Conservation (phyloP, 768 basidiomycete genomes). For the Myochromella boudieri region DNA sequence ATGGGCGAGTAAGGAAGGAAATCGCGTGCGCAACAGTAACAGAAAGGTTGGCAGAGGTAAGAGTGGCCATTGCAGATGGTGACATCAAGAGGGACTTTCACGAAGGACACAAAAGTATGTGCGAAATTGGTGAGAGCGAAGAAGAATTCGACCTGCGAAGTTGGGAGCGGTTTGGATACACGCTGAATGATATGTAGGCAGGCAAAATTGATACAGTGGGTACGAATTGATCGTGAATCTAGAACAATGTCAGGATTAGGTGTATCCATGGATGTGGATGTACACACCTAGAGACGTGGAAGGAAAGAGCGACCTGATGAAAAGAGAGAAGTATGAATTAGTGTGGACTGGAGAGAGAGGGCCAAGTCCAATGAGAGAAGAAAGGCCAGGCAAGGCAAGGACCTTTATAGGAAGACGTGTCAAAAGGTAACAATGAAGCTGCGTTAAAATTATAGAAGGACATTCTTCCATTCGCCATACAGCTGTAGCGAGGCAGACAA, state of each 20-base stretch:
- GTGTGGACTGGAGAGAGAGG: slow-evolving; percentile 26
- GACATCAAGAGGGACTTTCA: slow-evolving; percentile 20
- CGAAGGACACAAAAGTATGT: slow-evolving; percentile 10
- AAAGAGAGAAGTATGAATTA: slow-evolving; percentile 2
- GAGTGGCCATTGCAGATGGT: slow-evolving; percentile 36
- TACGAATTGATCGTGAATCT: slow-evolving; percentile 23
- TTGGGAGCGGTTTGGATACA: slow-evolving; percentile 27
- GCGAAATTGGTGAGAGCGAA: slow-evolving; percentile 31
- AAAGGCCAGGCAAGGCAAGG: background rate
- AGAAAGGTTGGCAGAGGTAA: slow-evolving; percentile 49
- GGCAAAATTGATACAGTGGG: background rate
- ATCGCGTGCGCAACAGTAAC: slow-evolving; percentile 73
- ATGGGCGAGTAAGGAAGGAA: slow-evolving; percentile 69
- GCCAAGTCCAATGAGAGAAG: slow-evolving; percentile 24
- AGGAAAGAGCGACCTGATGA: slow-evolving; percentile 3
- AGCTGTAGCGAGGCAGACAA: slow-evolving; percentile 16
- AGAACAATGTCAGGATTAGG: too few relatives aligned
- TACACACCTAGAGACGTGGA: too few relatives aligned
- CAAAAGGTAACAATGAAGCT: slow-evolving; percentile 13
- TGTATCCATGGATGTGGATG: too few relatives aligned
- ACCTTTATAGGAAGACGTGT: slow-evolving; percentile 14
- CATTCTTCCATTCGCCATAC: slow-evolving; percentile 10
- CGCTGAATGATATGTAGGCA: slow-evolving; percentile 27
- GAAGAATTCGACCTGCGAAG: slow-evolving; percentile 67
- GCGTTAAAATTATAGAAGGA: background rate